Conservation (phyloP, 495 filamentous ascomycete genomes). For the Annulohypoxylon moriforme region DNA sequence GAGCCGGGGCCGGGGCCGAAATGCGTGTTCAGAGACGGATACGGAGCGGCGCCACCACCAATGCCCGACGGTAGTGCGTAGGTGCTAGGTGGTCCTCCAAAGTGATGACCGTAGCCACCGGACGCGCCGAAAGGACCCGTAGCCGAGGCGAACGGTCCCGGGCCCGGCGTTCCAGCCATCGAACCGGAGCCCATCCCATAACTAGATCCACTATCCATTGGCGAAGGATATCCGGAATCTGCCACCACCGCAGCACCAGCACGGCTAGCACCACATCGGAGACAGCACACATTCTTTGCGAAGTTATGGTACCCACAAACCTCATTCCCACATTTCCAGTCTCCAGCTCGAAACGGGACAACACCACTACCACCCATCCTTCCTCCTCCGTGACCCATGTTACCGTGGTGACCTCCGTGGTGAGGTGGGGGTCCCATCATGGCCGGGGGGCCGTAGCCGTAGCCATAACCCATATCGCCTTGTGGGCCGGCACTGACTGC, state of each 20-base stretch:
- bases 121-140: conserved; percentile 77
- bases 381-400: conserved; percentile 76
- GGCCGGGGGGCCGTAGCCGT: conserved; percentile 75
- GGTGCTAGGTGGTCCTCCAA: conserved; percentile 86
- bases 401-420: conserved; percentile 82
- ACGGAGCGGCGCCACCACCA: conserved; percentile 80
- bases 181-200: conserved; percentile 83
- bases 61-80: conserved; percentile 93
- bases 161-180: conserved; percentile 85
- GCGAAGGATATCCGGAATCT: conserved; percentile 90
- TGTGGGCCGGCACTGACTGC: conserved; percentile 82
- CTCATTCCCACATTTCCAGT: conserved; percentile 98
- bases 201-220: conserved; percentile 84
- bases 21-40: conserved; percentile 85
- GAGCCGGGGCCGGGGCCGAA: conserved; percentile 76
- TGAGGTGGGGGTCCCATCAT: conserved; percentile 82
- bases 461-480: conserved; percentile 79
- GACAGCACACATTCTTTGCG: conserved; percentile 97
- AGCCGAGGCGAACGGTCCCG: conserved; percentile 79
- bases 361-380: conserved; percentile 83
- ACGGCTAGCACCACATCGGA: conserved; percentile 94
- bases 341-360: conserved; percentile 96
- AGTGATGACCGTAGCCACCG: conserved; percentile 85
- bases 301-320: conserved; percentile 99
- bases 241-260: conserved; percentile 93